Conservation (phyloP, 2,329 filamentous ascomycete species). For the Cladorrhinum sp. region DNA sequence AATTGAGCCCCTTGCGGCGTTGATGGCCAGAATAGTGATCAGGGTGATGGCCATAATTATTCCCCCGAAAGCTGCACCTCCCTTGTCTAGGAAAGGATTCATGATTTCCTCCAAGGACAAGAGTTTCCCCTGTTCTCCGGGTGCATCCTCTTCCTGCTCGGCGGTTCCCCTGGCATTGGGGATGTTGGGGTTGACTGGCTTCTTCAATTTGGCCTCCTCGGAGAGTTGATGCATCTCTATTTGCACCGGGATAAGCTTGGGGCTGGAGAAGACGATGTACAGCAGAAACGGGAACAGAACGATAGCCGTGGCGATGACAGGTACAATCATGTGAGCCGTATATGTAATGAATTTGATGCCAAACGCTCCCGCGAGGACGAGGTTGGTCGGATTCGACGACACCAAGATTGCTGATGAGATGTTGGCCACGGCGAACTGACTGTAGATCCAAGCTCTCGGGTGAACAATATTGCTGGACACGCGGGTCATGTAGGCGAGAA, state of each 20-base stretch:
- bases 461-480: slow-evolving; percentile 70
- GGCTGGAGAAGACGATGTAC: slow-evolving; percentile 65
- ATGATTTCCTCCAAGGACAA: slow-evolving; percentile 69
- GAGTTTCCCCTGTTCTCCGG: slow-evolving; percentile 50
- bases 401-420: slow-evolving; percentile 73
- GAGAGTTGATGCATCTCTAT: slow-evolving; percentile 69
- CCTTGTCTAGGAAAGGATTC: slow-evolving; percentile 69
- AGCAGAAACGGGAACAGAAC: slow-evolving; percentile 67
- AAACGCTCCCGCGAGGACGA: slow-evolving; percentile 71
- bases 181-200: slow-evolving; percentile 70
- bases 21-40: slow-evolving; percentile 62
- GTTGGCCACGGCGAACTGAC: slow-evolving; percentile 69
- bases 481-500: slow-evolving; percentile 73
- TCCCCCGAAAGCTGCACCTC: slow-evolving; percentile 61
- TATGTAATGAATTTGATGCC: slow-evolving; percentile 69
- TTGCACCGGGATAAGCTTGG: slow-evolving; percentile 59
- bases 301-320: slow-evolving; percentile 64
- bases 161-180: slow-evolving; percentile 57
- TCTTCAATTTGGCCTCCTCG: slow-evolving; percentile 50
- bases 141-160: slow-evolving; percentile 48
- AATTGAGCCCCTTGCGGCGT: slow-evolving; percentile 53
- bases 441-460: slow-evolving; percentile 69
- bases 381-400: slow-evolving; percentile 74
- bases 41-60: slow-evolving; percentile 65
- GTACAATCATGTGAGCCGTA: slow-evolving; percentile 75